Percentiles rank a stretch among this genome's conserved stretches.
phyloP scores from a whole-genome alignment of 192 early-diverging fungal species.

The Entomortierella parvispora region DNA sequence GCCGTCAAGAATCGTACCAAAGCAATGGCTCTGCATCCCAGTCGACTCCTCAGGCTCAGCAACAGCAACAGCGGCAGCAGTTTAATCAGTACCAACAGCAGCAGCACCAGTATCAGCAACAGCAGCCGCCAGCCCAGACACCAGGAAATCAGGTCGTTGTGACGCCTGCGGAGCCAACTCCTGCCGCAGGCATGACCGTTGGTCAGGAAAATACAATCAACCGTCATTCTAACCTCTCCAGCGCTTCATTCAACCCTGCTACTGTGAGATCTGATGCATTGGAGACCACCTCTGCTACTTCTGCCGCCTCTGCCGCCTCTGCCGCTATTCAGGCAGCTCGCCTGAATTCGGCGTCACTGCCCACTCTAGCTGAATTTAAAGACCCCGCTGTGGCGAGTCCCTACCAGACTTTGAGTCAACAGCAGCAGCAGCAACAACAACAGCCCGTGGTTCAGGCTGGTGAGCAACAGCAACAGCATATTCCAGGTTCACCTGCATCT shows the following conservation, averaged over 20 bases:
- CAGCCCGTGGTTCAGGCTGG: slow-evolving; percentile 30
- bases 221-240: slow-evolving; percentile 18
- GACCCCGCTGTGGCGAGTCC: not conserved
- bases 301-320: slow-evolving; percentile 38
- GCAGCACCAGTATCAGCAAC: slow-evolving; percentile 14
- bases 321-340: slow-evolving; percentile 36
- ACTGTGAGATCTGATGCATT: not conserved
- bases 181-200: not conserved
- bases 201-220: not conserved
- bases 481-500: slow-evolving; percentile 26
- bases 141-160: not conserved
- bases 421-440: slow-evolving; percentile 17
- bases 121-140: slow-evolving; percentile 11
- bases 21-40: not conserved
- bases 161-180: not conserved
- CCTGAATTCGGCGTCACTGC: slow-evolving; percentile 16
- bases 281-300: slow-evolving; percentile 31
- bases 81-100: not conserved
- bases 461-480: slow-evolving; percentile 11
- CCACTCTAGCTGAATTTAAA: not conserved
- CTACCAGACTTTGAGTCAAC: slow-evolving; percentile 7
- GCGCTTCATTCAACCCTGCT: slow-evolving; percentile 14
- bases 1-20: slow-evolving; percentile 10
- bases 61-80: slow-evolving; percentile 12
- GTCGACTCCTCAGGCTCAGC: not conserved